A percentile compares a stretch with the other conserved stretches of the same genome.
These are phyloP conservation scores for Caloboletus inedulis DNA, from an alignment of 1,284 basidiomycete genomes.

Conservation along the genomic window DNA sequence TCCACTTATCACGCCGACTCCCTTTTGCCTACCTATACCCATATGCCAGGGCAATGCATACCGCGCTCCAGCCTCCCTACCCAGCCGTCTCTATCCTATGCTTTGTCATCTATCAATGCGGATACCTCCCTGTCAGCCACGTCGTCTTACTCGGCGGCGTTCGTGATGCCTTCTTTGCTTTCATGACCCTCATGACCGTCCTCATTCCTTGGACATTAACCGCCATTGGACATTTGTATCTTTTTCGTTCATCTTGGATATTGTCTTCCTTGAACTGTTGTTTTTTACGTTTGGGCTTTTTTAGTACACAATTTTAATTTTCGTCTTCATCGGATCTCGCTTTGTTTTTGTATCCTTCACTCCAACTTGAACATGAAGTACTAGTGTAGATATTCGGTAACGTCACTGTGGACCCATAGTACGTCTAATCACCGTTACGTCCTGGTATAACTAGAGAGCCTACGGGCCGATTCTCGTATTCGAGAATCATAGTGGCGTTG, in stretches of 20 bases:
- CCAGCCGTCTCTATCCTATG: conserved; percentile 36
- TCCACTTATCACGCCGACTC: conserved; percentile 31
- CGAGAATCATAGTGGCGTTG: conserved; percentile 58
- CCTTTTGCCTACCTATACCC: conserved; percentile 34
- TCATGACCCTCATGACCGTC: conserved; percentile 33
- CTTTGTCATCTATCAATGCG: conserved; percentile 33
- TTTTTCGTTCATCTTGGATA: conserved; percentile 28
- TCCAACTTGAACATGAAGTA: conserved; percentile 23
- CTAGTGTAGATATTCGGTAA: conserved; percentile 36
- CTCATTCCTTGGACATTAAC: conserved; percentile 20
- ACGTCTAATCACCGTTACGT: conserved; percentile 30
- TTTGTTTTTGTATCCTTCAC: conserved; percentile 24
- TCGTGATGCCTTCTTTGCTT: conserved; percentile 35
- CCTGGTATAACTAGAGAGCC: conserved; percentile 44
- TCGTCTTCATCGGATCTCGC: conserved; percentile 21
- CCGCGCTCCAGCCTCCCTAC: conserved; percentile 30
- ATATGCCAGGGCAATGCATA: conserved; percentile 36
- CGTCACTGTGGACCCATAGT: conserved; percentile 26
- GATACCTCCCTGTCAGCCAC: conserved; percentile 25
- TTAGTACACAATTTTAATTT: conserved; percentile 14
- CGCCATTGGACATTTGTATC: conserved; percentile 27
- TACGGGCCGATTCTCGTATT: conserved; percentile 55
- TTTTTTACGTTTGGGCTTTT: conserved; percentile 13
- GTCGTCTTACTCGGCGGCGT: conserved; percentile 31
- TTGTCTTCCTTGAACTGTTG: conserved; percentile 30